phyloP scores from a whole-genome alignment of 768 basidiomycete species.

The Russula brevipes region DNA sequence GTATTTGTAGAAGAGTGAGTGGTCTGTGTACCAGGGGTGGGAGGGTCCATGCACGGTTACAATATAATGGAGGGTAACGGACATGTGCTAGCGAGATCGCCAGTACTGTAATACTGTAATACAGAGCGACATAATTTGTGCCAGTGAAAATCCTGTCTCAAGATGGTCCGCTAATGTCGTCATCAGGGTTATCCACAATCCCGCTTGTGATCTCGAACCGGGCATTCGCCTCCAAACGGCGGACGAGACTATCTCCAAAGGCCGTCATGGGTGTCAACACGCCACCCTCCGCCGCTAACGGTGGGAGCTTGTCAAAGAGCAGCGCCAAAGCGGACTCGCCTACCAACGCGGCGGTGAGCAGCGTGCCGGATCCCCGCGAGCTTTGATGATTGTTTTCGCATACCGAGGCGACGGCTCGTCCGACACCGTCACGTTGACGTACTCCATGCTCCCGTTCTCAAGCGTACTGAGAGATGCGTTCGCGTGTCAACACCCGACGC shows the following conservation, averaged over 20 bases:
- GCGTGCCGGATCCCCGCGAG: conserved; percentile 74
- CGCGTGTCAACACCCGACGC: background rate
- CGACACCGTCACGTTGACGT: conserved; percentile 68
- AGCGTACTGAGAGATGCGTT: conserved; percentile 39
- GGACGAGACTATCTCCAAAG: conserved; percentile 69
- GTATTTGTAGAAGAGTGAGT: conserved; percentile 13
- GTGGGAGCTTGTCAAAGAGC: conserved; percentile 53
- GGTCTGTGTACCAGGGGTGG: background rate
- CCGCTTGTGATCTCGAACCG: conserved; percentile 53
- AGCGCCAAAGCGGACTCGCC: conserved; percentile 73
- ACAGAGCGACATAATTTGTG: background rate
- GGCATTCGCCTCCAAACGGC: conserved; percentile 56
- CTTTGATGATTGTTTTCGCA: conserved; percentile 57
- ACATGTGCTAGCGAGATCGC: background rate
- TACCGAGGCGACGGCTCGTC: conserved; percentile 38
- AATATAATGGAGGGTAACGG: too few species aligned
- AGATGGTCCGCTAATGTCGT: background rate
- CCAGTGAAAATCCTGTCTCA: background rate
- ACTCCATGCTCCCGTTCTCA: conserved; percentile 54
- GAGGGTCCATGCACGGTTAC: too few species aligned
- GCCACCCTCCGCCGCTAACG: conserved; percentile 60
- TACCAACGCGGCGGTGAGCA: conserved; percentile 63
- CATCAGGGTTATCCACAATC: conserved; percentile 32
- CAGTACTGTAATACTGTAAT: too few species aligned
- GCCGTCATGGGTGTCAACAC: conserved; percentile 80